Evolutionary conservation across 2,329 filamentous ascomycete species (phyloP).

Genomic region (Fusarium neocosmosporiellum): DNA sequence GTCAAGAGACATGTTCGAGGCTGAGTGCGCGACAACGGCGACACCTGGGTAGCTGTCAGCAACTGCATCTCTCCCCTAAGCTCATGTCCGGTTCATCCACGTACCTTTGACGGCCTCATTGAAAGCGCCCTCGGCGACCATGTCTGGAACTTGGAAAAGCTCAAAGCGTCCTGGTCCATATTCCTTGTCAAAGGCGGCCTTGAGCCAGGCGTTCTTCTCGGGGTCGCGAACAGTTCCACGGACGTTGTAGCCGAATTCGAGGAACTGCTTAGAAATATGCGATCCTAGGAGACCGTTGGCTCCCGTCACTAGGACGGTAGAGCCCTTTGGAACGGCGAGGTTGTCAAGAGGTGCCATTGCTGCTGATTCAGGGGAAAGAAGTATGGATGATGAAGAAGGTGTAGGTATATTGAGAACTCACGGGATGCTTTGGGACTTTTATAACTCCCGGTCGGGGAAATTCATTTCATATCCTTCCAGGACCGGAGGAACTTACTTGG

Average conservation of each 20-base stretch:
- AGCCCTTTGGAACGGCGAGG: slow-evolving; percentile 40
- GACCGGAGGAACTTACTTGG: neutral
- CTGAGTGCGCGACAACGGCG: slow-evolving; percentile 52
- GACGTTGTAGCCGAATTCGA: slow-evolving; percentile 55
- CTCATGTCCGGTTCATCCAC: neutral
- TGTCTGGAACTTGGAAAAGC: slow-evolving; percentile 48
- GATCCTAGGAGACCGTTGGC: slow-evolving; percentile 55
- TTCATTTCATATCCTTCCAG: neutral
- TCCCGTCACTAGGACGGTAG: slow-evolving; percentile 55
- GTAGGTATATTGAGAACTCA: neutral
- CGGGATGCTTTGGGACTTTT: neutral
- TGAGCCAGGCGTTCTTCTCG: slow-evolving; percentile 48
- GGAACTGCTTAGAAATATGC: slow-evolving; percentile 53
- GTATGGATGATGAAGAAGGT: neutral
- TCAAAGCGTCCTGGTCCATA: slow-evolving; percentile 50
- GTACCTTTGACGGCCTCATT: slow-evolving; percentile 44
- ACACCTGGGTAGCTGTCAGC: slow-evolving; percentile 14
- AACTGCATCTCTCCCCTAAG: neutral
- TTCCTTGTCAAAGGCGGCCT: slow-evolving; percentile 44
- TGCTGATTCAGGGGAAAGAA: neutral
- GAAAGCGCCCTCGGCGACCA: slow-evolving; percentile 42
- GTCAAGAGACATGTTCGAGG: slow-evolving; percentile 47
- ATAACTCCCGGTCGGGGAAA: neutral
- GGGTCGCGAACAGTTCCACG: slow-evolving; percentile 55
- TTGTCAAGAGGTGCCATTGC: slow-evolving; percentile 20